A percentile compares a stretch with the other conserved stretches of the same genome.
phyloP scores from a whole-genome alignment of 2,329 filamentous ascomycete species.

The Claviceps humidiphila region DNA sequence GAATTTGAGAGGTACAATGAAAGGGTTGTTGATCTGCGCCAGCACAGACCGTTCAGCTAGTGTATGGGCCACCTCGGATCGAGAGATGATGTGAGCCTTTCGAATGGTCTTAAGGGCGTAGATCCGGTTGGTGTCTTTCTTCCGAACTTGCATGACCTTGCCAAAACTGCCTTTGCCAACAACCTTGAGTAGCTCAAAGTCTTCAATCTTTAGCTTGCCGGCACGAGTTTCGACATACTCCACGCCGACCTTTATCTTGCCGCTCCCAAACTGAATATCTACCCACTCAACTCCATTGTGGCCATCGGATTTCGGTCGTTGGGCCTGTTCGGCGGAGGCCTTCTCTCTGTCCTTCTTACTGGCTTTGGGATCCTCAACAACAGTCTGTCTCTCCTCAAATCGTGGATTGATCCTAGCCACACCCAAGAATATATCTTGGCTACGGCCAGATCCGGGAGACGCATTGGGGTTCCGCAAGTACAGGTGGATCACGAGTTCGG shows the following conservation, averaged over 20 bases:
- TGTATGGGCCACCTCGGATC: constrained; percentile 94
- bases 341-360: constrained; percentile 80
- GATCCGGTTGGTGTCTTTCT: constrained; percentile 94
- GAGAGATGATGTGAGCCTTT: constrained; percentile 97
- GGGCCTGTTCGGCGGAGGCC: constrained; percentile 53
- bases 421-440: constrained; percentile 92
- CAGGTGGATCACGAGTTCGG: constrained; percentile 79
- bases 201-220: constrained; percentile 83
- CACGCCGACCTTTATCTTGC: constrained; percentile 80
- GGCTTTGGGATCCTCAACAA: constrained; percentile 65
- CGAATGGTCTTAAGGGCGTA: constrained; percentile 99
- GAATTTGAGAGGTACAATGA: constrained; percentile 97
- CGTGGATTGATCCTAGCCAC: constrained; percentile 82
- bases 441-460: constrained; percentile 72
- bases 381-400: constrained; percentile 66
- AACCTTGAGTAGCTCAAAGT: constrained; percentile 94
- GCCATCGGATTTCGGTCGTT: constrained; percentile 33
- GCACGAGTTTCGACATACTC: constrained; percentile 90
- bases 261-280: constrained; percentile 79
- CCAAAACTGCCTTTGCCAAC: constrained; percentile 97
- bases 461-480: constrained; percentile 90
- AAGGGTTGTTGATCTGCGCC: constrained; percentile 98
- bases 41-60: constrained; percentile 95
- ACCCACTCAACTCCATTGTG: constrained; percentile 79
- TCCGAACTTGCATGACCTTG: constrained; percentile 98